A percentile compares a stretch with the other conserved stretches of the same genome.
Conservation (phyloP, 75 land plant genomes). For the Sequoia sempervirens region DNA sequence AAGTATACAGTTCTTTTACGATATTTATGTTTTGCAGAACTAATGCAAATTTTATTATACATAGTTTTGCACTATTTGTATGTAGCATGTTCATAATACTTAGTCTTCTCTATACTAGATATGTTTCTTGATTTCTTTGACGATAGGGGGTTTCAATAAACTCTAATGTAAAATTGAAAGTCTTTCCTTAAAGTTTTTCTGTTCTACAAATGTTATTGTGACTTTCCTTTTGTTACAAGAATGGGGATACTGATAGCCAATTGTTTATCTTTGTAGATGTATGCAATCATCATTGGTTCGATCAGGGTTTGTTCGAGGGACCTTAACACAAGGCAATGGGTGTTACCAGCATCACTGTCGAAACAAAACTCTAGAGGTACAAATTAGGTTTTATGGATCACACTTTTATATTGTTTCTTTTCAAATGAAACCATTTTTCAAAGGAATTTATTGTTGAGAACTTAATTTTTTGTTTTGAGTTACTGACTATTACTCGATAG, state of each 20-base stretch:
- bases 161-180: neutral
- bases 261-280: constrained; percentile 54
- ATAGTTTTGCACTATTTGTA: too few species aligned
- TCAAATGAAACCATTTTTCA: neutral
- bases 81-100: neutral
- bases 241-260: neutral
- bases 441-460: neutral
- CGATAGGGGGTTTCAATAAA: neutral
- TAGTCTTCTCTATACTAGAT: neutral
- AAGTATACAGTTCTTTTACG: neutral
- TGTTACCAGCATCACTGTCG: constrained; percentile 90
- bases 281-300: constrained; percentile 96
- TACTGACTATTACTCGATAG: neutral
- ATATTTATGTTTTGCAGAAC: neutral
- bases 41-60: too few species aligned
- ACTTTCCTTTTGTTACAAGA: neutral
- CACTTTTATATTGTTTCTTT: neutral
- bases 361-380: constrained; percentile 77
- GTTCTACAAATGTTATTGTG: neutral
- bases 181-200: neutral
- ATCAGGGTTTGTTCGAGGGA: constrained; percentile 92
- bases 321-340: constrained; percentile 93
- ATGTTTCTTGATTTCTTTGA: neutral
- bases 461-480: neutral
- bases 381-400: neutral